These are phyloP conservation scores for Iberis amara DNA, from an alignment of 441 rosid genomes.

Conservation along the genomic window DNA sequence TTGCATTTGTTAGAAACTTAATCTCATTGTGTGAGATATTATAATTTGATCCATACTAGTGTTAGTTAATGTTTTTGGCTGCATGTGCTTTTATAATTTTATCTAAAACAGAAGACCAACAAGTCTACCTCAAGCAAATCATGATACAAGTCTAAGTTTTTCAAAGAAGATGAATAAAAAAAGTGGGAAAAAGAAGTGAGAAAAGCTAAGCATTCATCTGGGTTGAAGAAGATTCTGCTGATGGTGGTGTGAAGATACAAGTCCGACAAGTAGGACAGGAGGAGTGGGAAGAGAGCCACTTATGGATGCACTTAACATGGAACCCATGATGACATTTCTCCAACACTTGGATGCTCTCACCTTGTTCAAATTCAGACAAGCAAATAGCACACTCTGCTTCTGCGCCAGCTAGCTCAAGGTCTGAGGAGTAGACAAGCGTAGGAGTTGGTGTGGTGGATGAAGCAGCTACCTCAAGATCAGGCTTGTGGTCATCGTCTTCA, in stretches of 20 bases:
- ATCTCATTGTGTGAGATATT: no score
- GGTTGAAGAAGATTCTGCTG: constrained; percentile 18
- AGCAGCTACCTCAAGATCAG: constrained; percentile 27
- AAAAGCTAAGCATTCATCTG: constrained; percentile 19
- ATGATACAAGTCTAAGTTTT: no score
- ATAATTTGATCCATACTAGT: no score
- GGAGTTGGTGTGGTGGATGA: constrained; percentile 26
- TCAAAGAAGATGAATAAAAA: no score
- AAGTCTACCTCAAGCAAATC: no score
- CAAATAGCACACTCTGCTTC: constrained; percentile 71
- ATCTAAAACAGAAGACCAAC: no score
- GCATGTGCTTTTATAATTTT: no score
- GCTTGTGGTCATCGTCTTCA: constrained; percentile 34
- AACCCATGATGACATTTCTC: constrained; percentile 69
- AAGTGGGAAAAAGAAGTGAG: background rate
- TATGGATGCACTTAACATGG: constrained; percentile 59
- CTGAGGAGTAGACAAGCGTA: constrained; percentile 36
- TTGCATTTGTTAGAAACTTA: no score
- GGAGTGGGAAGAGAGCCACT: constrained; percentile 48
- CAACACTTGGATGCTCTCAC: constrained; percentile 59
- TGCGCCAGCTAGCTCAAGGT: constrained; percentile 45
- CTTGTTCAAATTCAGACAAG: constrained; percentile 68
- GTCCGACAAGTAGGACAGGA: constrained; percentile 81
- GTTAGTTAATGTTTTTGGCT: no score
- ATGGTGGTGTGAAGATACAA: constrained; percentile 32